Evolutionary conservation across 73 alveolate species (phyloP).

Genomic region (Paraurostyla sp.): DNA sequence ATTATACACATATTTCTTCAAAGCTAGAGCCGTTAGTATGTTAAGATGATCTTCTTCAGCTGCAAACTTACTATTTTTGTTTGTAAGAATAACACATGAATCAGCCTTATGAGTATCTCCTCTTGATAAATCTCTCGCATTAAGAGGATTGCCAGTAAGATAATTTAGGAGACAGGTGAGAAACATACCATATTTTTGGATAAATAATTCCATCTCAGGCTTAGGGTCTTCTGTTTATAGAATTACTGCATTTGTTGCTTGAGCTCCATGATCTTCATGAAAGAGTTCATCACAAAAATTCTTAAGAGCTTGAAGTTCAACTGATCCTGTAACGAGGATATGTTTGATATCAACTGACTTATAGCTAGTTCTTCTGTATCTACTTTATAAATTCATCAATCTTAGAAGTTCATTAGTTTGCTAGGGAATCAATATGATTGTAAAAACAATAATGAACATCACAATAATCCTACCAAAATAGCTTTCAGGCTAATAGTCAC

Average conservation of each 20-base stretch:
- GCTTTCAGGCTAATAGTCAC: constrained; percentile 88
- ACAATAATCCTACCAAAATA: constrained; percentile 85
- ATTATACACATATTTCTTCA: constrained; percentile 92
- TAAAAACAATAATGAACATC: constrained; percentile 84
- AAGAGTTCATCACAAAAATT: constrained; percentile 94
- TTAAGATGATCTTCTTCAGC: constrained; percentile 94
- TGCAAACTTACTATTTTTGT: constrained; percentile 91
- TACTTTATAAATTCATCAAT: constrained; percentile 83
- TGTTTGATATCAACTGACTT: constrained; percentile 86
- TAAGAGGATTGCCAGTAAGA: constrained; percentile 86
- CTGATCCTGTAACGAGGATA: constrained; percentile 91
- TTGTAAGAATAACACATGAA: constrained; percentile 92
- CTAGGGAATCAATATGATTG: constrained; percentile 89
- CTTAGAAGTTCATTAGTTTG: constrained; percentile 90
- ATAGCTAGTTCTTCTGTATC: constrained; percentile 37
- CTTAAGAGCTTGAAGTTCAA: constrained; percentile 87
- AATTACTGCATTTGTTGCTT: constrained; percentile 92
- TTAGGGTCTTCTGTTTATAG: constrained; percentile 89
- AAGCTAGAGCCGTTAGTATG: constrained; percentile 91
- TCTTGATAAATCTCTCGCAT: constrained; percentile 86
- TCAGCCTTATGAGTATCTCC: constrained; percentile 92
- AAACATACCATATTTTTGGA: constrained; percentile 90
- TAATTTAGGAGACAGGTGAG: no score
- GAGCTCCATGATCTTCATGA: constrained; percentile 96
- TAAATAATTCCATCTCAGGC: constrained; percentile 88